Base-by-base conservation (phyloP, 2,329 filamentous ascomycete genomes). In the Plenodomus tracheiphilus region DNA sequence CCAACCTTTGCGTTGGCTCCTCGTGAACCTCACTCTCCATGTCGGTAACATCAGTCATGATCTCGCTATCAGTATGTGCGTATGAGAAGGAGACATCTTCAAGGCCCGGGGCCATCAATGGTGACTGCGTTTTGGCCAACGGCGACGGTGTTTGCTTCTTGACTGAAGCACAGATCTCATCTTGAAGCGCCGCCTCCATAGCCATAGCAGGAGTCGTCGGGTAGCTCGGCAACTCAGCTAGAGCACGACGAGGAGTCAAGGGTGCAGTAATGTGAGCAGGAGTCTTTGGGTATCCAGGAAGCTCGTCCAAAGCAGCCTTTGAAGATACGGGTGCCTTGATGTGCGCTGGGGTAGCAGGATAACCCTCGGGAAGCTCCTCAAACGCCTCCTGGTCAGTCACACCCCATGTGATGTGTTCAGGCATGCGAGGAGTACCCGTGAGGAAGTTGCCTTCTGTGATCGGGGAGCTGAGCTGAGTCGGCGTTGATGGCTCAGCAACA, bases 101-200 rank as follows among this genome's bases (percentile, higher is more conserved):
- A 4, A 46, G 30, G 13, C 45, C 41, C 4, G 48, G 46, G 28
- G 54, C 55, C 17, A 47, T 49, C 9, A 53, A 25, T 18, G 60
- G 60, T 7, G 62, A 64, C 3, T 32, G 28, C 47, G 62, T 65
- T 54, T 64, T 65, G 16, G 46, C 51, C 11, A 53, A 22, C n/a
- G 60, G 60, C 9, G 62, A 64, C 3, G 58, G 60, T 2, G 57
- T 59, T 39, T 64, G 58, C 47, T 64, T 65, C 55, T 64, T 65
- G 21, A 61, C 54, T 3, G 62, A 65, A 19, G 59, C 55, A 15
- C 47, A 53, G 38, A 64, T 65, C 44, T 65, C 60, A 39, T 61
- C 58, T 28, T 65, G 62, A 13, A 65, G 52, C 15, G 62, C 62
- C 37, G 57, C 55, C 41, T 65, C 62, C n/a, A 64, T 55, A 5